Conservation (phyloP, 139 green algal species). For the Chlamydomonas applanata region DNA sequence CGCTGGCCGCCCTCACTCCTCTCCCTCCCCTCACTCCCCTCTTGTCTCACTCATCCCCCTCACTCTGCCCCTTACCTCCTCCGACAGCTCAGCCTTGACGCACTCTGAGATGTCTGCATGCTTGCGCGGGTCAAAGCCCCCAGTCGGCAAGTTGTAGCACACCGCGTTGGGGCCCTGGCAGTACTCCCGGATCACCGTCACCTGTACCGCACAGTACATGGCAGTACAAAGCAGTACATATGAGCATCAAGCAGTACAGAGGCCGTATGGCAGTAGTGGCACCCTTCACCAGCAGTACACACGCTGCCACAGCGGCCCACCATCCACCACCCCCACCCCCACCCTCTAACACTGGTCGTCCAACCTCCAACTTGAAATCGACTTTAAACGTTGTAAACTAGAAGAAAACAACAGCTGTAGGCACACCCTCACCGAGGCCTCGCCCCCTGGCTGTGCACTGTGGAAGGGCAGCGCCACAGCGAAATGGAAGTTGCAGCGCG, state of each 20-base stretch:
- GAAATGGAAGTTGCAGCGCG: conserved; percentile 66
- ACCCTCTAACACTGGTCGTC: too few relatives aligned
- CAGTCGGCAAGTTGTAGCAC: conserved; percentile 72
- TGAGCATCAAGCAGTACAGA: not conserved
- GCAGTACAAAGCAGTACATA: not conserved
- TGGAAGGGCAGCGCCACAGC: conserved; percentile 73
- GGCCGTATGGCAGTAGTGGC: not conserved
- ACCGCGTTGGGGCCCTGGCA: conserved; percentile 64
- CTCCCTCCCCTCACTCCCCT: too few relatives aligned
- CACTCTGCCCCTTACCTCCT: conserved; percentile 52
- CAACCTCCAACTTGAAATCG: not conserved
- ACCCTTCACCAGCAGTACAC: too few relatives aligned
- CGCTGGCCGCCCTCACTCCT: too few relatives aligned
- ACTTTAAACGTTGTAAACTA: not conserved
- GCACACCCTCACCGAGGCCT: not conserved
- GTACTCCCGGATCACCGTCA: conserved; percentile 78
- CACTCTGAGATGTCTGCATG: conserved; percentile 56
- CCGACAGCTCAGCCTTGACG: conserved; percentile 65
- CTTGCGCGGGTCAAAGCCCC: conserved; percentile 61
- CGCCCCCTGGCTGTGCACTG: conserved; percentile 12
- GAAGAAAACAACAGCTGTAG: not conserved
- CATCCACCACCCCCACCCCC: too few relatives aligned
- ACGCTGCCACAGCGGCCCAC: too few relatives aligned
- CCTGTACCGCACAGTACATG: conserved; percentile 26
- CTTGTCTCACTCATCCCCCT: too few relatives aligned